A percentile compares a stretch with the other conserved stretches of the same genome.
phyloP scores from a whole-genome alignment of 768 basidiomycete genomes.

The Porpolomopsis calyptriformis region DNA sequence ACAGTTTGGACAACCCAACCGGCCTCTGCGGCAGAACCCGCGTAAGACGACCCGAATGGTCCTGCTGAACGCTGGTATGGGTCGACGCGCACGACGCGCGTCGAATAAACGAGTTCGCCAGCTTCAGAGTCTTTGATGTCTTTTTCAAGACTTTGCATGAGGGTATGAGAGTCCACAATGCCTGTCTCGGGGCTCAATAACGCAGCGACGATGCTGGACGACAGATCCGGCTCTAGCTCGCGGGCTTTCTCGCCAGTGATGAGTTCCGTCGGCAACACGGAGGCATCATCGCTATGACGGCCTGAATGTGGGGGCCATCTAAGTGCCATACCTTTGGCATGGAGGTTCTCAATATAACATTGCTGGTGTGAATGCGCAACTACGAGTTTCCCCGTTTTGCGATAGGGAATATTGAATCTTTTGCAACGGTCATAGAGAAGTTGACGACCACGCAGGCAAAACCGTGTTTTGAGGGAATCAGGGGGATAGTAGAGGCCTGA shows the following conservation, averaged over 20 bases:
- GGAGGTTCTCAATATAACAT: conserved; percentile 59
- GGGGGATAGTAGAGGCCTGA: conserved; percentile 77
- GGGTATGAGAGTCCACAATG: conserved; percentile 76
- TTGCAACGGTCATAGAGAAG: conserved; percentile 74
- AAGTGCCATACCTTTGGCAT: conserved; percentile 48
- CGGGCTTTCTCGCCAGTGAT: conserved; percentile 58
- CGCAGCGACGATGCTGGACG: conserved; percentile 54
- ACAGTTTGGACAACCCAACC: conserved; percentile 88
- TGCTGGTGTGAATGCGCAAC: conserved; percentile 64
- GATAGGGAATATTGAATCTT: conserved; percentile 48
- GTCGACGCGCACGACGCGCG: conserved; percentile 81
- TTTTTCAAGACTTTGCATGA: conserved; percentile 76
- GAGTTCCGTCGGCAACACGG: conserved; percentile 52
- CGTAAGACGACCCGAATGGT: conserved; percentile 14
- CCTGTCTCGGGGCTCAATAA: conserved; percentile 83
- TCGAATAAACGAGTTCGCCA: conserved; percentile 66
- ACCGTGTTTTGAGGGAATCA: conserved; percentile 70
- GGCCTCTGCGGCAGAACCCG: conserved; percentile 26
- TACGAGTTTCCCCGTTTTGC: conserved; percentile 81
- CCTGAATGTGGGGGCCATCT: conserved; percentile 37
- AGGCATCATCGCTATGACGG: conserved; percentile 15
- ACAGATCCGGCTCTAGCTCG: conserved; percentile 77
- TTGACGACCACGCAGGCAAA: conserved; percentile 80
- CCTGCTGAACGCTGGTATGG: conserved; percentile 27
- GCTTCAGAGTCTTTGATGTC: conserved; percentile 65